Percentiles rank a stretch among this genome's conserved stretches.
These are phyloP conservation scores for Chrysochromulina tobinii DNA, from an alignment of 78 protist genomes.

Conservation along the genomic window DNA sequence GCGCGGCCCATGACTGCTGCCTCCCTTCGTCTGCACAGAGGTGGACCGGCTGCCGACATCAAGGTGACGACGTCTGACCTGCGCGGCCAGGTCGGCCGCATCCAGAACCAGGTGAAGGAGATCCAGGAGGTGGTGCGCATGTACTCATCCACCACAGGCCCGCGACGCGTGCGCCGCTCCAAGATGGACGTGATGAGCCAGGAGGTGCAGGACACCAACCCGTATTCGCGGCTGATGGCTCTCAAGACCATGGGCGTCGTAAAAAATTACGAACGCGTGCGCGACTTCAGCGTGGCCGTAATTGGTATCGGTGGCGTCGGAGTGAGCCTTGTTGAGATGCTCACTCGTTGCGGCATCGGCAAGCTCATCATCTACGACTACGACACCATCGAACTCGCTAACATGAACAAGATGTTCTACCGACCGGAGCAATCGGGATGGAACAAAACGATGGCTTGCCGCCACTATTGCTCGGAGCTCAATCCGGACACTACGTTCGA, in stretches of 20 bases:
- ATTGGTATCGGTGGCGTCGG: slow-evolving; percentile 84
- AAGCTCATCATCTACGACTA: slow-evolving; percentile 89
- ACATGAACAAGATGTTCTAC: slow-evolving; percentile 92
- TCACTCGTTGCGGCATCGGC: slow-evolving; percentile 95
- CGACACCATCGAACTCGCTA: slow-evolving; percentile 93
- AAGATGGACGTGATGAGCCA: neutral
- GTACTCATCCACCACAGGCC: slow-evolving; percentile 14
- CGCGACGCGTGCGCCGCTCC: slow-evolving; percentile 1
- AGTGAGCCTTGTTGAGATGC: slow-evolving; percentile 92
- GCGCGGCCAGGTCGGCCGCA: neutral
- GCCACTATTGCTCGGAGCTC: slow-evolving; percentile 46
- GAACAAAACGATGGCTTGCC: slow-evolving; percentile 48
- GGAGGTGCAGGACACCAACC: slow-evolving; percentile 69
- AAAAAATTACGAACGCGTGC: slow-evolving; percentile 58
- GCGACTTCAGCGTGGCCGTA: slow-evolving; percentile 71
- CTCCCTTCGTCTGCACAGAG: no score
- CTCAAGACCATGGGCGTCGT: slow-evolving; percentile 16
- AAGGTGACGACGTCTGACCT: slow-evolving; percentile 3
- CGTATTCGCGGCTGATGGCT: neutral
- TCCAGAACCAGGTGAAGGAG: slow-evolving; percentile 30
- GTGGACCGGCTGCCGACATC: slow-evolving; percentile 7
- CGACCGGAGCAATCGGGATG: slow-evolving; percentile 87
- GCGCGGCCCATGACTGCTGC: no score
- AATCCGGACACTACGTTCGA: slow-evolving; percentile 89
- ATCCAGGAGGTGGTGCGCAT: slow-evolving; percentile 24